Conservation (phyloP, 192 early-diverging fungal genomes). For the Glomus cerebriforme region DNA sequence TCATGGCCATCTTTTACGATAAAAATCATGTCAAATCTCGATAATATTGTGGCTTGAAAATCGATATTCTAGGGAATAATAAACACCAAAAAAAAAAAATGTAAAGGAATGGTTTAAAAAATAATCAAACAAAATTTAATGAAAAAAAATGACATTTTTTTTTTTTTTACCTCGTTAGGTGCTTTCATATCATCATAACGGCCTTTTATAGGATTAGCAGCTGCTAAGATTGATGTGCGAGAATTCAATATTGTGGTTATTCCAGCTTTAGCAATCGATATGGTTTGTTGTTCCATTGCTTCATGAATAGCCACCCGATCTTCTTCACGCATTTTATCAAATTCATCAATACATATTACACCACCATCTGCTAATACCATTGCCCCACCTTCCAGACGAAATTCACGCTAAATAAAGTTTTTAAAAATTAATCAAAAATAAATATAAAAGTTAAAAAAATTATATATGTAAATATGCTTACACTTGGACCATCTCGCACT, state of each 20-base stretch:
- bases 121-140: not conserved
- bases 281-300: slow-evolving; percentile 99
- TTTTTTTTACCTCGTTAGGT: slow-evolving; percentile 77
- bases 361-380: slow-evolving; percentile 99
- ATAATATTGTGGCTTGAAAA: slow-evolving; percentile 99
- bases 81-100: not conserved
- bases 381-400: slow-evolving; percentile 97
- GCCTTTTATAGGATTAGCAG: slow-evolving; percentile 98
- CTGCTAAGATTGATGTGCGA: slow-evolving; percentile 93
- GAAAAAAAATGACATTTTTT: not conserved
- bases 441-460: not conserved
- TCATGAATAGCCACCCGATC: slow-evolving; percentile 99
- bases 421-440: slow-evolving; percentile 3
- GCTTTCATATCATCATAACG: slow-evolving; percentile 98
- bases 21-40: slow-evolving; percentile 99
- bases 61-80: slow-evolving; percentile 90
- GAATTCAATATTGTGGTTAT: slow-evolving; percentile 99
- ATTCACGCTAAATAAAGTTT: slow-evolving; percentile 76
- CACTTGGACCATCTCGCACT: slow-evolving; percentile 84
- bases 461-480: slow-evolving; percentile 38
- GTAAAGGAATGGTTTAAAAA: not conserved
- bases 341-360: slow-evolving; percentile 99
- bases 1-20: slow-evolving; percentile 98
- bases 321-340: slow-evolving; percentile 99
- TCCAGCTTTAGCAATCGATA: slow-evolving; percentile 99